These are phyloP conservation scores for Dendrobium huoshanense DNA, from an alignment of 106 monocot genomes.

Conservation along the genomic window DNA sequence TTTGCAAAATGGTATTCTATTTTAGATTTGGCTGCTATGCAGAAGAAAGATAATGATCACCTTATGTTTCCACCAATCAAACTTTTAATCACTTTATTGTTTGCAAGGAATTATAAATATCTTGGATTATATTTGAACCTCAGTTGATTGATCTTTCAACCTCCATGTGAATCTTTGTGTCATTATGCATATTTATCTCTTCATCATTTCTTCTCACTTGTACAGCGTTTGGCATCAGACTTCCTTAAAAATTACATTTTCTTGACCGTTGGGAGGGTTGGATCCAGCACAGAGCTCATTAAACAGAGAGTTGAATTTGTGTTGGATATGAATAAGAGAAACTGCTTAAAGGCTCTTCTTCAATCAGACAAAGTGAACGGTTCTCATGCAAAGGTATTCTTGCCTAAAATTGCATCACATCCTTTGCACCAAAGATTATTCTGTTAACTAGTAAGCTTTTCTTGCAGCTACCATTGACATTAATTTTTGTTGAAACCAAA, in stretches of 20 bases:
- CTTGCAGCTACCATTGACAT: constrained; percentile 41
- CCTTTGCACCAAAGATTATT: neutral
- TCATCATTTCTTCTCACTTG: neutral
- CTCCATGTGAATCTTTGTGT: neutral
- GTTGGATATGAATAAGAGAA: constrained; percentile 22
- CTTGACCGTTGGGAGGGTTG: constrained; percentile 17
- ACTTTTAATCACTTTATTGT: neutral
- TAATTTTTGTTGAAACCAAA: constrained; percentile 67
- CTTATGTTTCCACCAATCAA: neutral
- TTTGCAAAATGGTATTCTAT: too few relatives aligned
- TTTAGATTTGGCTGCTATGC: too few relatives aligned
- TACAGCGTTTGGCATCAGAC: constrained; percentile 22
- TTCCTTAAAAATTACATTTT: constrained; percentile 12
- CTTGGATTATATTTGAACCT: too few relatives aligned
- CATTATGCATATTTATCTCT: neutral
- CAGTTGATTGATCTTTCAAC: neutral
- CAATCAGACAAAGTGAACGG: neutral
- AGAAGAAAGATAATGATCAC: neutral
- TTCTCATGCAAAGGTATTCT: constrained; percentile 1
- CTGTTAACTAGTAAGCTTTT: neutral
- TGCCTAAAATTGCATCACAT: neutral
- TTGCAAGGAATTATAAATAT: too few relatives aligned
- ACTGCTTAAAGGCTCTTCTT: constrained; percentile 10
- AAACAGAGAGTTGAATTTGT: constrained; percentile 28
- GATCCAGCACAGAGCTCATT: constrained; percentile 23